Evolutionary conservation across 768 basidiomycete genomes (phyloP), one percentile per base, ranked within the genome.

Genomic region (Phlebiopsis flavidoalba): DNA sequence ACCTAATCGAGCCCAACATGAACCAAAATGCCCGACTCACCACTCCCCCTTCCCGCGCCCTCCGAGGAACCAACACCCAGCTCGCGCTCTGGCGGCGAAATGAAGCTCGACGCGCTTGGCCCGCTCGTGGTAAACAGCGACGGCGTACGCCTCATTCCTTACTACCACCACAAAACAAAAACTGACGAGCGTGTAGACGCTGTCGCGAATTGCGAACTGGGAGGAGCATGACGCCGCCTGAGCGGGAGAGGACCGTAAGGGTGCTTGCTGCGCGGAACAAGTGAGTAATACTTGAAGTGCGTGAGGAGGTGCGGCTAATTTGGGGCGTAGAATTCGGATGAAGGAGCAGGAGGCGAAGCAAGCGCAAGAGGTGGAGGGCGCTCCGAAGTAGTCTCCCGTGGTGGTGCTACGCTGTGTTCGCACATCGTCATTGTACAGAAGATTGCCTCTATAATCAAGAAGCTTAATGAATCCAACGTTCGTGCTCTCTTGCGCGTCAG

Each of bases 201-300:
- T 63, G 15, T 63, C 62, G n/a, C 53, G 62, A 26, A 63, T 63
- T 26, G 62, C 62, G 10, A 63, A 63, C 43, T 63, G 62, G 62
- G 53, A 24, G 15, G 55, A 60, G 19, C 26, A 59, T 63, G 62
- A 63, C 62, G 3, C 50, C 51, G 26, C 24, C 22, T 1, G 62
- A 63, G 31, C 24, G 59, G 31, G 58, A 59, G 47, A 58, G 62
- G 14, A 63, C 58, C 5, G 15, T 59, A 21, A 22, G 62, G 31
- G 62, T 63, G 8, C 59, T 63, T 8, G 24, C 17, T 1, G 59
- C 58, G 14, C 62, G 62, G 5, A 63, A 63, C 24, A 22, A 63
- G 62, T 63, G 31, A 37, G 62, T 60, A 8, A 19, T 14, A n/a
- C 31, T 48, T 55, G 54, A 22, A 1, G 37, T 24, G 12, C 1